phyloP scores from a whole-genome alignment of 1,284 basidiomycete species.

The Phlebopus sp. region DNA sequence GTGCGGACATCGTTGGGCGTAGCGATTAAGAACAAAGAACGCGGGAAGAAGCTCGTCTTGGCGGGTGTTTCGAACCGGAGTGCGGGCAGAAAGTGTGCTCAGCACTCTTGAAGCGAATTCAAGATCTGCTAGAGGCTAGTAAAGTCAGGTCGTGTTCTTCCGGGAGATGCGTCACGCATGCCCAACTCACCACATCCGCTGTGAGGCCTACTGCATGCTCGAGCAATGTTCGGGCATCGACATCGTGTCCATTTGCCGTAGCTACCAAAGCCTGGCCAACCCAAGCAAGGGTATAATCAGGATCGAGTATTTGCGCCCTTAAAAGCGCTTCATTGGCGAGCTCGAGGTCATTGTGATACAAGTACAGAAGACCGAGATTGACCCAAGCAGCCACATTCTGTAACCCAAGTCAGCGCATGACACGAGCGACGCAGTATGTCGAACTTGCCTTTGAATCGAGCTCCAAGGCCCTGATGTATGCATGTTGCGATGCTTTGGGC shows the following conservation, averaged over 20 bases:
- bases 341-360: constrained; percentile 78
- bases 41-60: constrained; percentile 61
- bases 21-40: constrained; percentile 81
- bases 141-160: constrained; percentile 11
- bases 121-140: constrained; percentile 80
- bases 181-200: constrained; percentile 59
- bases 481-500: constrained; percentile 82
- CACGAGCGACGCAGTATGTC: background rate
- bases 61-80: constrained; percentile 27
- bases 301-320: constrained; percentile 88
- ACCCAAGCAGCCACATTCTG: constrained; percentile 83
- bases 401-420: constrained; percentile 13
- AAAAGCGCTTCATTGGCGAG: constrained; percentile 87
- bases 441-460: constrained; percentile 69
- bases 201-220: constrained; percentile 81
- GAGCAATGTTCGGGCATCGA: constrained; percentile 70
- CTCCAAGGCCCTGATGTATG: constrained; percentile 89
- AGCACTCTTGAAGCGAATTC: constrained; percentile 73
- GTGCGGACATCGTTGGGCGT: constrained; percentile 63
- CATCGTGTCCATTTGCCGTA: constrained; percentile 57
- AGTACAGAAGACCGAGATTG: constrained; percentile 87
- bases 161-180: background rate
- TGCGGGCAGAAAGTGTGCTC: constrained; percentile 35
- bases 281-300: constrained; percentile 91
- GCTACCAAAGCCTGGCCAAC: constrained; percentile 90